phyloP scores from a whole-genome alignment of 2,329 filamentous ascomycete genomes.

The Shiraia bambusicola region DNA sequence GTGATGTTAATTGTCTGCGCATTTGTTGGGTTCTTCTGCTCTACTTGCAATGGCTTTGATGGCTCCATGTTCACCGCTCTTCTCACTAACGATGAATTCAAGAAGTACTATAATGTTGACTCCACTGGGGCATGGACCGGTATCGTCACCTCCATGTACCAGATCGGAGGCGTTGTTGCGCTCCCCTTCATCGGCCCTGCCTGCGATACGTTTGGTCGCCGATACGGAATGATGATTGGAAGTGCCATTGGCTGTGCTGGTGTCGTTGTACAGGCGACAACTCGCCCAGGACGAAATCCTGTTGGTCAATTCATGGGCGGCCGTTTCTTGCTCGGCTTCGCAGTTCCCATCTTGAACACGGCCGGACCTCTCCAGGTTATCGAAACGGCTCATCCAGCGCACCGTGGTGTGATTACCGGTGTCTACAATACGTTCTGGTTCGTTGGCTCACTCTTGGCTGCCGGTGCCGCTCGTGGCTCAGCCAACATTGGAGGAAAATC shows the following conservation, averaged over 20 bases:
- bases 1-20: constrained; percentile 27
- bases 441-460: constrained; percentile 39
- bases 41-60: constrained; percentile 61
- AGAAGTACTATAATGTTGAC: constrained; percentile 46
- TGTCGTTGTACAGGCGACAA: constrained; percentile 51
- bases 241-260: constrained; percentile 52
- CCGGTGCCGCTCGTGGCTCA: constrained; percentile 27
- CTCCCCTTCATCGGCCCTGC: constrained; percentile 51
- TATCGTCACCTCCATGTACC: constrained; percentile 51
- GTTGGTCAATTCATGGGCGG: constrained; percentile 57
- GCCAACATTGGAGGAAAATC: constrained; percentile 17
- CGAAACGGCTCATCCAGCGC: constrained; percentile 62
- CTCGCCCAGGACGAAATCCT: constrained; percentile 43
- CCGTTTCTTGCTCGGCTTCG: constrained; percentile 61
- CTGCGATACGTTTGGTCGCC: constrained; percentile 47
- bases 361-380: constrained; percentile 62
- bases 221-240: constrained; percentile 55
- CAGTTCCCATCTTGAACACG: constrained; percentile 57
- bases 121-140: constrained; percentile 49
- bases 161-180: constrained; percentile 50
- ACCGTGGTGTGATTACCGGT: constrained; percentile 52
- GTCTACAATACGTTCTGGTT: constrained; percentile 50
- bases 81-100: constrained; percentile 48
- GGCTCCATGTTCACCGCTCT: constrained; percentile 58
- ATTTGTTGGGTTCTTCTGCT: constrained; percentile 46